A percentile compares a stretch with the other conserved stretches of the same genome.
Conservation (phyloP, 1,284 basidiomycete species). For the Dichomitus squalens region DNA sequence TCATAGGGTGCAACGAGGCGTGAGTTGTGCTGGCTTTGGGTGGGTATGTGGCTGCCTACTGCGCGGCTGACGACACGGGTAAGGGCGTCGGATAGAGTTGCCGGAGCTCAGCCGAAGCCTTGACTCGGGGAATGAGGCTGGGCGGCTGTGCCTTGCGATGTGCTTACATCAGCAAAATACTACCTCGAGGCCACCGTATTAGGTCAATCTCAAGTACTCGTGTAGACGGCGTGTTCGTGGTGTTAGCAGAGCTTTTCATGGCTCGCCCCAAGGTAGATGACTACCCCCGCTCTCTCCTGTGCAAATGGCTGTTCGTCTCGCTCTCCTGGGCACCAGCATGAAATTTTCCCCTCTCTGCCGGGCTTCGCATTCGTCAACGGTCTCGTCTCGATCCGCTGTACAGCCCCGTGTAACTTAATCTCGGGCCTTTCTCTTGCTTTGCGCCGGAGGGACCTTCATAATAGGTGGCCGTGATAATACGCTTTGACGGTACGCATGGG, state of each 20-base stretch:
- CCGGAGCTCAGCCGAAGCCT: constrained; percentile 4
- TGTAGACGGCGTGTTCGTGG: constrained; percentile 36
- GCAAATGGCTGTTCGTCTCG: constrained; percentile 29
- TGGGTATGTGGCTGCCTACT: not conserved
- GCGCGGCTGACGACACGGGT: too few species aligned
- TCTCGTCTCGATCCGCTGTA: constrained; percentile 20
- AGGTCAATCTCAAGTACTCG: constrained; percentile 20
- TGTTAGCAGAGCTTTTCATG: constrained; percentile 35
- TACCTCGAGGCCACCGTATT: constrained; percentile 8
- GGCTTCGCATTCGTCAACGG: constrained; percentile 12
- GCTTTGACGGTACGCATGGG: constrained; percentile 20
- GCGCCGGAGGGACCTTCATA: constrained; percentile 24
- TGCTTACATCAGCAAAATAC: constrained; percentile 14
- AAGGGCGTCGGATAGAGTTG: not conserved
- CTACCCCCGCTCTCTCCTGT: constrained; percentile 29
- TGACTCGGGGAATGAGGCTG: constrained; percentile 7
- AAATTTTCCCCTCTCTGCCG: constrained; percentile 18
- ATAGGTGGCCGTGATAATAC: constrained; percentile 12
- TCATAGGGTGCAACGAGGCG: not conserved
- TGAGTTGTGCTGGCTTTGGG: not conserved
- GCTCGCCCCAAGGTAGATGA: constrained; percentile 27
- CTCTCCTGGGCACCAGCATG: constrained; percentile 18
- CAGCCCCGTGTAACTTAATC: constrained; percentile 26
- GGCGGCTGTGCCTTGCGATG: constrained; percentile 18
- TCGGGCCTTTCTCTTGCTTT: constrained; percentile 26